Evolutionary conservation across 805 yeast genomes (phyloP), one percentile per base, ranked within the genome.

Genomic region (Yarrowia bubula): DNA sequence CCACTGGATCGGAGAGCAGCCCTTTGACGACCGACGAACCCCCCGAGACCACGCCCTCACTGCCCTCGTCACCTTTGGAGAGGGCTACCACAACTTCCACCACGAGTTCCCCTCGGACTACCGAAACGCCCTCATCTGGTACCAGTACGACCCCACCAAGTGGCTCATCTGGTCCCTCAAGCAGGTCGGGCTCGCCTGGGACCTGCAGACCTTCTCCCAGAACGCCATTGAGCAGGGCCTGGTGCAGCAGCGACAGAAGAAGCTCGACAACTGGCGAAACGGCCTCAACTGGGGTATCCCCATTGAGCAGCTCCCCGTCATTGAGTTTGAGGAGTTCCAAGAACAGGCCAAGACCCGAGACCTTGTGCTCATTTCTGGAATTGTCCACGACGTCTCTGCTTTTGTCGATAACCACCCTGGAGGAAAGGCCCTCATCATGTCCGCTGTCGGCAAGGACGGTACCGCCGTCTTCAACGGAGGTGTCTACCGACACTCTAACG

Each of bases 401-500:
- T 92, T 92, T 75, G 86, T 92, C 74, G 86, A 87, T 70, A 90
- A 90, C 71, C 98, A 92, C 75, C 98, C 98, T 1, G 98, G 98
- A 69, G 98, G 98, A 1, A 76, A 85, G 37, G 87, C 92, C 5
- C 81, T 92, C 60, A 84, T 92, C 65, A 80, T 80, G 68, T 86
- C 95, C 0, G 89, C 96, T 1, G 86, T 90, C 66, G 98, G 98
- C 11, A 90, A 89, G 75, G 98, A 92, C 75, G 97, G 96, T 8
- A 92, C 98, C 2, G 86, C 89, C 61, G 97, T 96, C 1, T 92
- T 92, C 76, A 91, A 88, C 74, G 98, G 98, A 22, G 98, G 97
- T 2, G 98, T 92, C 11, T 92, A 92, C 77, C 84, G 85, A 65
- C 98, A 92, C 75, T 88, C 95, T 70, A 91, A 93, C 66, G 98